phyloP scores from a whole-genome alignment of 306 rosid species.

The Casuarina glauca region DNA sequence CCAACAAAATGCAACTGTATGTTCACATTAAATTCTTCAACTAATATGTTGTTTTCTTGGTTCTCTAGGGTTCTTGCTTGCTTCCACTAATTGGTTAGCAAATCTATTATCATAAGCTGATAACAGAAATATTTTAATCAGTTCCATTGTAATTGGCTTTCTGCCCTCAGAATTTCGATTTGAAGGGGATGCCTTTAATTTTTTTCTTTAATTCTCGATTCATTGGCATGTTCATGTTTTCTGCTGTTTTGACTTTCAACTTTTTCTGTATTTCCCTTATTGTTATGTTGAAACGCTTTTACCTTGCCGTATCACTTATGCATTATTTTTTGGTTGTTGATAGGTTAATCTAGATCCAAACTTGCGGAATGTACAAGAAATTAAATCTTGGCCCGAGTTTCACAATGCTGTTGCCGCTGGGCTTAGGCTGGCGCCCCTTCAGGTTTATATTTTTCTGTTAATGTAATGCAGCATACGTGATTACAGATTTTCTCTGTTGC shows the following conservation, averaged over 20 bases:
- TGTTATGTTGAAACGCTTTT: slow-evolving; percentile 1
- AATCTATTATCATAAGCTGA: neutral
- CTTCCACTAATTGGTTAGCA: neutral
- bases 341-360: slow-evolving; percentile 91
- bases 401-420: slow-evolving; percentile 98
- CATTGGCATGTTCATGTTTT: slow-evolving; percentile 6
- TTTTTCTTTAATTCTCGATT: slow-evolving; percentile 14
- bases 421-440: slow-evolving; percentile 91
- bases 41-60: slow-evolving; percentile 4
- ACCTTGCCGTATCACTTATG: slow-evolving; percentile 16
- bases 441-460: slow-evolving; percentile 51
- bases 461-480: slow-evolving; percentile 7
- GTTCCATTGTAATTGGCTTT: neutral
- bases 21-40: slow-evolving; percentile 40
- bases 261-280: slow-evolving; percentile 15
- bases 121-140: neutral
- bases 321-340: neutral
- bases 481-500: neutral
- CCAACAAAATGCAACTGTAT: slow-evolving; percentile 94
- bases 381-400: slow-evolving; percentile 96
- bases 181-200: neutral
- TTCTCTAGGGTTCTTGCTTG: neutral
- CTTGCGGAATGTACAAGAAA: slow-evolving; percentile 83
- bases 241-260: slow-evolving; percentile 20
- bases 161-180: neutral